Evolutionary conservation across 257 asterid species (phyloP), one percentile per base, ranked within the genome.

Genomic region (Rauvolfia tetraphylla): DNA sequence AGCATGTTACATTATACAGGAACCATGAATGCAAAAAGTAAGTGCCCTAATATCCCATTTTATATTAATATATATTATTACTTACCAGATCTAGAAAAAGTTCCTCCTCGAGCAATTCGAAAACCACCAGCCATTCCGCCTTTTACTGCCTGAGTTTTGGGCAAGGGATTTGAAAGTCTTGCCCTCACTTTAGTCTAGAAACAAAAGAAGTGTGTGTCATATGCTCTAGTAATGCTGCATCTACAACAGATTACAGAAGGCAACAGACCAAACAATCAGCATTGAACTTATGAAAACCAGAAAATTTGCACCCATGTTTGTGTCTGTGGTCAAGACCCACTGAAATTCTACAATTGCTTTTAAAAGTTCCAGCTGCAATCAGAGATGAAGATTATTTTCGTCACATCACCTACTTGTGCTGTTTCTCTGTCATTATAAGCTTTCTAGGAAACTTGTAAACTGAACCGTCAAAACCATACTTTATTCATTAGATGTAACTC

Each of bases 51-150:
- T 71, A 34, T 59, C 57, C 13, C 46, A 65, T 65, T 65, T 63
- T 15, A 14, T 61, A 34, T 1, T 20, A 65, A 46, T 46, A 46
- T 41, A 41, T 41, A 8, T 41, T 41, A 41, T 41, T 41, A 41
- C 14, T 6, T 46, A 85, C 88, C 87, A 72, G 59, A 68, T 81
- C 76, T 82, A 29, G 79, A 79, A 59, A 63, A 79, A 72, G 75
- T 61, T 67, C 83, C 83, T 49, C 84, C 75, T 72, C 83, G 85
- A 51, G 86, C 79, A 41, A 89, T 89, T 44, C 87, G 81, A 68
- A 86, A 85, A 62, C 93, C 93, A 63, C 93, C 93, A 71, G 85
- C 78, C 86, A 88, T 82, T 75, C 90, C 90, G 66, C 89, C 89
- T 88, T 87, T 88, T 38, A 88, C 83, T 36, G 93, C 93, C 87